A percentile compares a stretch with the other conserved stretches of the same genome.
These are phyloP conservation scores for Umbelopsis vinacea DNA, from an alignment of 192 early-diverging fungal genomes.

Conservation along the genomic window DNA sequence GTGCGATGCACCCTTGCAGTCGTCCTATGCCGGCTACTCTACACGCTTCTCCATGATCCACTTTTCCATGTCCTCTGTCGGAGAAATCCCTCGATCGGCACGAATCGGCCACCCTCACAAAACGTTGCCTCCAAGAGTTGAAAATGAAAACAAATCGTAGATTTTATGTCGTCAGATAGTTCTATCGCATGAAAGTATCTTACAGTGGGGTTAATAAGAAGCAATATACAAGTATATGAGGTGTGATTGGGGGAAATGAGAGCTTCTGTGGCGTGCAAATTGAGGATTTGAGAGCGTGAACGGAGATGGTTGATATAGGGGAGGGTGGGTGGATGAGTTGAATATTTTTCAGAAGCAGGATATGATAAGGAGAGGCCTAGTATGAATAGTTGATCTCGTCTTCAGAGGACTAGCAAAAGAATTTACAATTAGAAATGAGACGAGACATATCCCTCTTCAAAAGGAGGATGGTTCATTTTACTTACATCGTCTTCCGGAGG, in stretches of 20 bases:
- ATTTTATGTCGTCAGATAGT: neutral
- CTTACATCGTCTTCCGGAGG: slow-evolving; percentile 18
- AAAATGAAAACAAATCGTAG: too few species aligned
- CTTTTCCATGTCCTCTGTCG: too few species aligned
- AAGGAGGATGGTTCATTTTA: neutral
- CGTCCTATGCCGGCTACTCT: too few species aligned
- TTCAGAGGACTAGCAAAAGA: neutral
- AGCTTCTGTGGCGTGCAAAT: neutral
- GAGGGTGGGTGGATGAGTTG: too few species aligned
- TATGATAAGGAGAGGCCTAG: neutral
- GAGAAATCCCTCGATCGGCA: too few species aligned
- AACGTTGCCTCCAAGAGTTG: neutral
- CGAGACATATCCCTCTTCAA: neutral
- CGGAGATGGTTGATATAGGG: neutral
- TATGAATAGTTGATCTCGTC: slow-evolving; percentile 19
- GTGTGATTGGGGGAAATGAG: neutral
- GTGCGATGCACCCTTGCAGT: too few species aligned
- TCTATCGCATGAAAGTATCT: slow-evolving; percentile 13
- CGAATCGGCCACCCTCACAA: too few species aligned
- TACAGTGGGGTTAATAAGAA: neutral
- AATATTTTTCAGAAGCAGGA: too few species aligned
- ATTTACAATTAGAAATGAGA: neutral
- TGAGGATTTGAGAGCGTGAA: neutral
- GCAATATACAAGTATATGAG: slow-evolving; percentile 11
- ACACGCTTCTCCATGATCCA: too few species aligned